Evolutionary conservation across 192 early-diverging fungal species (phyloP), one percentile per base, ranked within the genome.

Genomic region (Obelidium mucronatum): DNA sequence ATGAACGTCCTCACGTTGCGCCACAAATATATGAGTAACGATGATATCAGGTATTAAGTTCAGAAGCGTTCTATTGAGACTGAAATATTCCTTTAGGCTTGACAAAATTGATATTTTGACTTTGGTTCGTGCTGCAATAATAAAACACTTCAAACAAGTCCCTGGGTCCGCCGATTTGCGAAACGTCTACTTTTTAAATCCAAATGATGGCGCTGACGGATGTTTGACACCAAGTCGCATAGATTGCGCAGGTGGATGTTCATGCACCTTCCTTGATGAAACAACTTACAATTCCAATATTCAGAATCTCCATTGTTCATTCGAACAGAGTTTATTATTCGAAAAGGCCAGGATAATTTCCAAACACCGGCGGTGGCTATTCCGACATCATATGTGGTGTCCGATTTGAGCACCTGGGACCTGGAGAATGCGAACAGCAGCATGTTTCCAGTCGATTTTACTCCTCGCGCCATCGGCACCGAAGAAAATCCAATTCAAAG

Each of bases 221-320:
- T 73, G 58, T 2, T 64, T 89, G 22, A 69, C 79, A 11, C 84
- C 30, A 54, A 17, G 30, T 3, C 30, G 60, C 22, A 67, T 60
- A 13, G 78, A 85, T 17, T 90, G 85, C 67, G 90, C 92, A 5
- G n/a, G n/a, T n/a, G n/a, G n/a, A n/a, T n/a, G n/a, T n/a, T n/a
- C n/a, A n/a, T n/a, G n/a, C n/a, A n/a, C n/a, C n/a, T n/a, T n/a
- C n/a, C n/a, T n/a, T n/a, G n/a, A n/a, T n/a, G n/a, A n/a, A n/a
- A n/a, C n/a, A n/a, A n/a, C n/a, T n/a, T n/a, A n/a, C n/a, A n/a
- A n/a, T n/a, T n/a, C n/a, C n/a, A n/a, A n/a, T n/a, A n/a, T n/a
- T n/a, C n/a, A n/a, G 88, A 92, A 34, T 84, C 86, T 30, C 93
- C 93, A 2, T 79, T 94, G 1, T 92, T 93, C 63, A 73, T 94